A percentile compares a stretch with the other conserved stretches of the same genome.
phyloP scores from a whole-genome alignment of 345 rosid genomes.

The Euclidium syriacum region DNA sequence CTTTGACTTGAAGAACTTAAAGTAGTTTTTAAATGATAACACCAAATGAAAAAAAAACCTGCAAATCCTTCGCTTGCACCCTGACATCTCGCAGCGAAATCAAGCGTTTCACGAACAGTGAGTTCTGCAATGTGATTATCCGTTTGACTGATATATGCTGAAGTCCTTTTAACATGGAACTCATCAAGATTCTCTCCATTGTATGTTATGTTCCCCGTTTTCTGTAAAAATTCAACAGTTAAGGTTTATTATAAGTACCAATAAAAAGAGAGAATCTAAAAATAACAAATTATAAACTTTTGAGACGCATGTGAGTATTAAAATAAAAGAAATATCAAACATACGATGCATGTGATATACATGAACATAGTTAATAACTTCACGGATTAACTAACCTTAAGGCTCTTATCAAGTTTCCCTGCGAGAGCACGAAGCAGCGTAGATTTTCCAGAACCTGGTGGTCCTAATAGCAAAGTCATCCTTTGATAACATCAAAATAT shows the following conservation, averaged over 20 bases:
- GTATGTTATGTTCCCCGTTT: constrained; percentile 66
- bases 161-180: constrained; percentile 71
- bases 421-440: constrained; percentile 76
- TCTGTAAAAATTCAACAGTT: constrained; percentile 31
- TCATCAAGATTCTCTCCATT: constrained; percentile 63
- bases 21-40: neutral
- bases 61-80: constrained; percentile 82
- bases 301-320: constrained; percentile 8
- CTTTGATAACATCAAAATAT: constrained; percentile 28
- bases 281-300: neutral
- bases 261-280: neutral
- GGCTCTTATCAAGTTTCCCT: constrained; percentile 56
- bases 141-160: constrained; percentile 90
- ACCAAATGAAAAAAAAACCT: constrained; percentile 35
- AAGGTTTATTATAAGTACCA: neutral
- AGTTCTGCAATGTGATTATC: constrained; percentile 86
- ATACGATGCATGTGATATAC: constrained; percentile 19
- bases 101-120: constrained; percentile 91
- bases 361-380: constrained; percentile 11
- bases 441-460: constrained; percentile 93
- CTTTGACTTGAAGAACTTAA: neutral
- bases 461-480: constrained; percentile 94
- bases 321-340: neutral
- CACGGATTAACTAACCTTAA: constrained; percentile 50
- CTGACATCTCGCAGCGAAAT: constrained; percentile 91